Evolutionary conservation across 768 basidiomycete species (phyloP).

Genomic region (Leucocoprinus sp.): DNA sequence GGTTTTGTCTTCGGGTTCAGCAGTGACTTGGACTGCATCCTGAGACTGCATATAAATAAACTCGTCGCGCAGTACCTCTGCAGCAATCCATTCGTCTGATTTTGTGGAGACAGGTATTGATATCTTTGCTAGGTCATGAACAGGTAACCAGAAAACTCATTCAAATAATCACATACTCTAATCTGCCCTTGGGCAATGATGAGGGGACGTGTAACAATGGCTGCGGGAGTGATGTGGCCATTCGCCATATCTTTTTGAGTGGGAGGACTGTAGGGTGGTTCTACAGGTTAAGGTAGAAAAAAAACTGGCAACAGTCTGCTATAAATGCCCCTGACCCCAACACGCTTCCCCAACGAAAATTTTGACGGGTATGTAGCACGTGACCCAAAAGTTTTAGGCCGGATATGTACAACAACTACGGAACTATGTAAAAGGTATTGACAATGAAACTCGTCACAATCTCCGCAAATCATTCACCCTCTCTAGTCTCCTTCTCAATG

Average conservation of each 20-base stretch:
- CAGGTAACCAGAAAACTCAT: conserved; percentile 6
- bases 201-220: conserved; percentile 42
- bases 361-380: conserved; percentile 23
- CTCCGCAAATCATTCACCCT: conserved; percentile 20
- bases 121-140: conserved; percentile 37
- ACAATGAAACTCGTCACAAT: too few relatives aligned
- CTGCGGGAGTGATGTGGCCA: conserved; percentile 25
- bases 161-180: conserved; percentile 34
- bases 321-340: conserved; percentile 38
- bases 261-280: conserved; percentile 17
- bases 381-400: conserved; percentile 18
- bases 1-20: conserved; percentile 41
- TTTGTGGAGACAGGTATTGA: conserved; percentile 83
- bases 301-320: conserved; percentile 19
- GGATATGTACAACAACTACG: neutral
- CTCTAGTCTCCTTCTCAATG: conserved; percentile 54
- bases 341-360: conserved; percentile 35
- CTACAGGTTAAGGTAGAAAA: conserved; percentile 20
- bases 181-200: conserved; percentile 38
- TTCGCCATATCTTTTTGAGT: conserved; percentile 29
- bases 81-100: conserved; percentile 82
- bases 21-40: conserved; percentile 47
- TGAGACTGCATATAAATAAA: conserved; percentile 62
- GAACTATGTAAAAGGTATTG: neutral
- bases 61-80: conserved; percentile 86